Base-by-base conservation (phyloP, 129 eudicot species). In the Pseudognaphalium luteoalbum region DNA sequence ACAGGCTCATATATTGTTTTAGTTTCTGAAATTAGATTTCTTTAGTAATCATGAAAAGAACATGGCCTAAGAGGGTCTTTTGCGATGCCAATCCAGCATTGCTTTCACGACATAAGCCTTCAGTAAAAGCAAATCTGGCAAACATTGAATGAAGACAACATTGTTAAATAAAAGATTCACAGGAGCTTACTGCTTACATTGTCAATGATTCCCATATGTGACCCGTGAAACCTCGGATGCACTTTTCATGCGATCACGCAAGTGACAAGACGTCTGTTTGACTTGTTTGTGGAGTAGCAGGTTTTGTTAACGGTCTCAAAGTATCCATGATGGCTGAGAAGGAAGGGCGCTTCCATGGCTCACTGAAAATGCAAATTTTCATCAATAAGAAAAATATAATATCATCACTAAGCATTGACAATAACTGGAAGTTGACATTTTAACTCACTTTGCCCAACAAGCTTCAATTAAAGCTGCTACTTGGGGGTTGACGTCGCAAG, bases 391-490 rank as follows among this genome's bases (percentile, higher is more conserved):
- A 29, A 57, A 37, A 57, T 42, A 3, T 4, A 58, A 42, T 5
- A 32, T 34, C 60, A 39, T 47, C 39, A 68, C 22, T 30, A 76
- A 12, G 47, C 59, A 11, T n/a, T 5, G 34, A 29, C 10, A n/a
- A 4, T 63, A 37, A 65, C 15, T 4, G 32, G 29, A 77, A 10
- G 37, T 58, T 4, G 3, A 34, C 51, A 16, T 61, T 66, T 17
- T 19, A 33, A 83, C 97, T 83, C 74, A 92, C 97, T 85, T 89
- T 41, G 88, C 89, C 96, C 96, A 92, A 81, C 97, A 92, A 63
- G 91, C 88, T 80, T 92, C 96, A 66, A 92, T 89, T 61, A 92
- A 52, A 19, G 89, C 81, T 35, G 97, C 92, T 61, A 92, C 81
- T 75, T 85, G 90, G 73, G 91, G 93, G 83, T 89, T 87, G 17